phyloP scores from a whole-genome alignment of 805 yeast species.

The Kazachstania taianensis region DNA sequence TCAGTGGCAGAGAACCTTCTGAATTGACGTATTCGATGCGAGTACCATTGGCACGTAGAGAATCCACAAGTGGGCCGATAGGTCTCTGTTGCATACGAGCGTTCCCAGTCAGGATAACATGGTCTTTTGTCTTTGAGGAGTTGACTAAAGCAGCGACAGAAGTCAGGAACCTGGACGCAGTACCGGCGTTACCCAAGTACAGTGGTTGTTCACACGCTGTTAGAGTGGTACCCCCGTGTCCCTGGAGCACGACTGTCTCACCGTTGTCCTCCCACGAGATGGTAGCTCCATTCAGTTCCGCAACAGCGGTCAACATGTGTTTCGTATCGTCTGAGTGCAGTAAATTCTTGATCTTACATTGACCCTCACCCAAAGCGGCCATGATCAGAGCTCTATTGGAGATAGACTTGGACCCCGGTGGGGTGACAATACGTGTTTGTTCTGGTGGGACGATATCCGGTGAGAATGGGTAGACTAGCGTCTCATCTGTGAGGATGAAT shows the following conservation, averaged over 20 bases:
- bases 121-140: constrained; percentile 32
- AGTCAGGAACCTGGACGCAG: constrained; percentile 91
- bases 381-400: constrained; percentile 88
- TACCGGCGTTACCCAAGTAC: constrained; percentile 95
- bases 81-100: constrained; percentile 97
- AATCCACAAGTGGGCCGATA: constrained; percentile 90
- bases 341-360: constrained; percentile 72
- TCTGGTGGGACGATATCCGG: constrained; percentile 19
- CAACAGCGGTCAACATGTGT: constrained; percentile 84
- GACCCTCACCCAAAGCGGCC: constrained; percentile 86
- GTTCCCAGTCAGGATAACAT: constrained; percentile 78
- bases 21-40: constrained; percentile 58
- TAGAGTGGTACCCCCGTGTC: constrained; percentile 71
- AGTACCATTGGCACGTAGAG: constrained; percentile 73
- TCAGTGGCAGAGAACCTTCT: constrained; percentile 79
- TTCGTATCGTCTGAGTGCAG: constrained; percentile 95
- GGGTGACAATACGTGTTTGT: constrained; percentile 39
- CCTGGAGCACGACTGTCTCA: constrained; percentile 72
- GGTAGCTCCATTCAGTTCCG: constrained; percentile 69
- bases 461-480: constrained; percentile 56
- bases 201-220: constrained; percentile 55
- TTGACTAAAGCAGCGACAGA: constrained; percentile 82
- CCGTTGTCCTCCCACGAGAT: constrained; percentile 82
- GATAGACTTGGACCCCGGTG: constrained; percentile 96
- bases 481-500: constrained; percentile 75